Base-by-base conservation (phyloP, 768 basidiomycete genomes). In the Leccinum boreale region DNA sequence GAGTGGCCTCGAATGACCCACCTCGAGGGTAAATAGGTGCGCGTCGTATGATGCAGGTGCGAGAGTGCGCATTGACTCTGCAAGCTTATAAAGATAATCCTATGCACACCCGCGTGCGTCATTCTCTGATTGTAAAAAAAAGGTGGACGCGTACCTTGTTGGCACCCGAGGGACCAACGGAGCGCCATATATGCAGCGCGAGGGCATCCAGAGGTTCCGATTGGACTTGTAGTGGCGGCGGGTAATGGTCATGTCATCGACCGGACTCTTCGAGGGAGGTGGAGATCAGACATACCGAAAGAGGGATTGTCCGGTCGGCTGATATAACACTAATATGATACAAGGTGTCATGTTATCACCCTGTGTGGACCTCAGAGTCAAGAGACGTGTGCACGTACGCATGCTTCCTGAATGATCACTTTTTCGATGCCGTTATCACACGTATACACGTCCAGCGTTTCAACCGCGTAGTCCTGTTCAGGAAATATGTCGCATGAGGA, bases 41-140 rank as follows among this genome's bases (percentile, higher is more conserved):
- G 85, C 84, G 62, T 94, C 92, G 53, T 82, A 74, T 1, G 89
- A 88, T 39, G 83, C 77, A 0, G 89, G 87, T 0, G 88, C 86
- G 2, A 98, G 81, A 17, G 81, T 69, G 12, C 85, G 78, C 0
- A 97, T 82, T 0, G 90, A 82, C 21, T 82, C 78, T 0, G 85
- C 86, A 1, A 98, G 84, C 8, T 83, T 78, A 68, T 87, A 95
- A 3, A 96, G 77, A 66, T 98, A 98, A 28, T 96, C 94, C 92
- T 94, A 56, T 23, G 6, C 42, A 21, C 17, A 15, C 17, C 15
- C 45, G 28, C 7, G 36, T 6, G n/a, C 6, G 12, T 10, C 11
- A 12, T 26, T 11, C 2, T 19, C 21, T 21, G 17, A 39, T 39
- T 3, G 36, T 39, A 9, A 17, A 36, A 3, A 39, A n/a, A n/a